Evolutionary conservation across 495 filamentous ascomycete genomes (phyloP), one percentile per base, ranked within the genome.

Genomic region (Clavariopsis aquatica): DNA sequence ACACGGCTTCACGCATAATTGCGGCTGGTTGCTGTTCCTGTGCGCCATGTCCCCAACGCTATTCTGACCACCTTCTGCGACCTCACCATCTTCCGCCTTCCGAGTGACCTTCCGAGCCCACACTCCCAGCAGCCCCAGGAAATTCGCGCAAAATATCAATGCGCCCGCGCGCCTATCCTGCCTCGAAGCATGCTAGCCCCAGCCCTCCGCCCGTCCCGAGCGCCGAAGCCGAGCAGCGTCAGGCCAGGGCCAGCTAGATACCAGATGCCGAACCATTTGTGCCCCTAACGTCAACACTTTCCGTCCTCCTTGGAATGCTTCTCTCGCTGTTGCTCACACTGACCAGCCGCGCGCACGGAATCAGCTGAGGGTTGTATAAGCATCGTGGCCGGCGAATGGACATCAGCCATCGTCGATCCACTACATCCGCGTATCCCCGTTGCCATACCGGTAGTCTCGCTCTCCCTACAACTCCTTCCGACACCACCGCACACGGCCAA

Each of bases 81-180:
- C 19, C 56, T 59, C 29, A 2, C 56, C 31, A 12, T n/a, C n/a
- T n/a, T n/a, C n/a, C n/a, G n/a, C n/a, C 26, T 41, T 28, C 55
- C 38, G 38, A 58, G 55, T 24, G 23, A 20, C 41, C 38, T 19
- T 15, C 43, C 27, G 5, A 27, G 47, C 47, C 47, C 47, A 22
- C 55, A 17, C 38, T 26, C 38, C 49, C 57, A 52, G 28, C 29
- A 36, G 26, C 45, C 1, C 6, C 17, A 22, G 5, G 43, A 49
- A 46, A 59, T 53, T 31, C 24, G 51, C 51, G 24, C 26, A 54
- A 52, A 38, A 60, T 1, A 38, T 13, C 45, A 46, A 45, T 12
- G 27, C 47, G 59, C 47, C 49, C 49, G 59, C 59, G 49, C 59
- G 59, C 9, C 49, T 41, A 53, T 46, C 59, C 7, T 52, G 22